phyloP scores from a whole-genome alignment of 768 basidiomycete genomes.

The Imleria badia region DNA sequence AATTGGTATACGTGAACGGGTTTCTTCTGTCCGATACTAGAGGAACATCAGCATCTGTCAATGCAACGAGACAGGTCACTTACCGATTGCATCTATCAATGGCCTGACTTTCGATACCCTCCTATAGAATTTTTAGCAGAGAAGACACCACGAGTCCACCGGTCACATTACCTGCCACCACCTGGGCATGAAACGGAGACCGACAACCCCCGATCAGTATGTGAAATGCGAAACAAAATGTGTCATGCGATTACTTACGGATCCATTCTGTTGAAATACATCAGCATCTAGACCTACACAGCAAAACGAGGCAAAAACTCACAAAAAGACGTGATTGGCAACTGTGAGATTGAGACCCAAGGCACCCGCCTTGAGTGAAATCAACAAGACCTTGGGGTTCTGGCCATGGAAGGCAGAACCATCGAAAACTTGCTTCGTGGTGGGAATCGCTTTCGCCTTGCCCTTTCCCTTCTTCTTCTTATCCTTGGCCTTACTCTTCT shows the following conservation, averaged over 20 bases:
- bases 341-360: constrained; percentile 86
- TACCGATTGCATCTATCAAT: constrained; percentile 77
- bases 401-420: constrained; percentile 26
- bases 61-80: constrained; percentile 3
- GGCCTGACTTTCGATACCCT: constrained; percentile 83
- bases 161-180: constrained; percentile 66
- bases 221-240: not conserved
- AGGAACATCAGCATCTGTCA: constrained; percentile 4
- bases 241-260: constrained; percentile 54
- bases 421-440: constrained; percentile 17
- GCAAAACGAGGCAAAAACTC: constrained; percentile 28
- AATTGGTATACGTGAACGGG: constrained; percentile 85
- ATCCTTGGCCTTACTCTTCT: constrained; percentile 33
- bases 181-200: constrained; percentile 33
- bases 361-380: constrained; percentile 85
- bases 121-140: constrained; percentile 37
- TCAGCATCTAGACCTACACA: constrained; percentile 1
- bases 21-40: constrained; percentile 77
- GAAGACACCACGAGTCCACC: not conserved
- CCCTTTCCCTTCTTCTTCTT: constrained; percentile 41
- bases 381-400: constrained; percentile 80
- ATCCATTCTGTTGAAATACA: constrained; percentile 59
- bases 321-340: constrained; percentile 86
- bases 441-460: constrained; percentile 28
- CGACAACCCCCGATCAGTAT: constrained; percentile 15